These are phyloP conservation scores for Microdochium trichocladiopsis DNA, from an alignment of 2,329 filamentous ascomycete genomes.

Conservation along the genomic window DNA sequence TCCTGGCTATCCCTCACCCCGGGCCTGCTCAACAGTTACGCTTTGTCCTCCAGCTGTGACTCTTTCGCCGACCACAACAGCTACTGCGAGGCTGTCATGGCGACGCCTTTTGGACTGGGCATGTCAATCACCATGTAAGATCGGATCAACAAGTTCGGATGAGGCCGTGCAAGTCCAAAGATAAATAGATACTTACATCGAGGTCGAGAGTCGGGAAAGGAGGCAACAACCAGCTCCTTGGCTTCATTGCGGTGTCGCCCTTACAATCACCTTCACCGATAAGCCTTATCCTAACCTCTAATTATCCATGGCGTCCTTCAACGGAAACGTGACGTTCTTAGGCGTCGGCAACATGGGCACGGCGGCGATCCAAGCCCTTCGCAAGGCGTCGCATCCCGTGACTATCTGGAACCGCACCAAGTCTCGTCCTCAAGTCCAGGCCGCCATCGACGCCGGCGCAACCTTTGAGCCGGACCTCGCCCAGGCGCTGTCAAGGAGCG, in stretches of 20 bases:
- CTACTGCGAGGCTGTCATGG: not conserved
- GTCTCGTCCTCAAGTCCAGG: not conserved
- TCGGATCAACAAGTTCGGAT: not conserved
- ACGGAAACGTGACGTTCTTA: conserved; percentile 1
- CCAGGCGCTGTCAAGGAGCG: conserved; percentile 7
- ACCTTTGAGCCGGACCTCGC: conserved; percentile 6
- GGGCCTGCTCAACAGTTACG: not conserved
- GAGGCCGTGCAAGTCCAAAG: not conserved
- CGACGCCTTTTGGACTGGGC: not conserved
- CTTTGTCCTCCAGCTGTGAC: not conserved
- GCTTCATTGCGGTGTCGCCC: not conserved
- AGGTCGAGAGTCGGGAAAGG: not conserved
- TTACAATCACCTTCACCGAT: not conserved
- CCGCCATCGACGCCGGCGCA: not conserved
- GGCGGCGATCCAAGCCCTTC: conserved; percentile 1
- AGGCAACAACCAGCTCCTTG: not conserved
- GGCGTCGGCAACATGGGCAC: conserved; percentile 5
- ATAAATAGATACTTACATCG: not conserved
- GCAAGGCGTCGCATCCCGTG: conserved; percentile 1
- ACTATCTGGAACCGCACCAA: conserved; percentile 4
- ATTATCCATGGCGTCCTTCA: not conserved
- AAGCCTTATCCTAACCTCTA: not conserved
- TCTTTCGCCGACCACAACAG: not conserved
- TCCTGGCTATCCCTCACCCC: not conserved
- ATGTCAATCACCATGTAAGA: not conserved